Evolutionary conservation across 108 stramenopile genomes (phyloP), one percentile per base, ranked within the genome.

Genomic region (Conticribra weissflogii): DNA sequence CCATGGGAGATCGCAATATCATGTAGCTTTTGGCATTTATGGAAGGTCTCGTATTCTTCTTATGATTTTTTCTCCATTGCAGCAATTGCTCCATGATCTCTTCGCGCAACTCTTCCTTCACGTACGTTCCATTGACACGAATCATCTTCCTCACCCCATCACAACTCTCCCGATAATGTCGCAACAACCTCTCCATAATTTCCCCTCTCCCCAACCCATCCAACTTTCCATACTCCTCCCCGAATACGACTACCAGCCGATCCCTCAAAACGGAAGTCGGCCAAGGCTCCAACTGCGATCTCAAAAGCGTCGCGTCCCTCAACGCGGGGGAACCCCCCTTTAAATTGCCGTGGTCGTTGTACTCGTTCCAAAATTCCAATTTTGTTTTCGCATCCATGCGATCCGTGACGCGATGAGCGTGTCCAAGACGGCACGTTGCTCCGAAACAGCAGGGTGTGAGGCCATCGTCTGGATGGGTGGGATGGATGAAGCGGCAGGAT

Each of bases 201-300:
- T 28, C 60, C 8, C 56, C 63, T 3, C 82, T 44, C 3, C 27
- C 54, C 12, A 75, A 24, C n/a, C 30, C 9, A 9, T 51, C 41
- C 15, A 66, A 68, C 53, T 74, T 51, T 0, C 59, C 52, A 23
- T 68, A 66, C 17, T 28, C 22, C 12, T 73, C 48, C 18, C 79
- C 79, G 36, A 80, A 80, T 30, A 69, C 79, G 4, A n/a, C 9
- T 14, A 74, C 68, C 36, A 80, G 25, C 23, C 79, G n/a, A 24
- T 73, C 55, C 17, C 79, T 56, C 7, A 80, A 45, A 16, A 33
- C 25, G 8, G 68, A 51, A 18, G 79, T 80, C 1, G 63, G 32
- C 68, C 68, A 75, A 0, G 79, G 79, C 53, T 80, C 79, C 18
- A 80, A 36, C 24, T 80, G 79, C 22, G 74, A 75, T 18, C 79